Evolutionary conservation across 2,329 filamentous ascomycete genomes (phyloP).

Genomic region (Talaromyces pinophilus): DNA sequence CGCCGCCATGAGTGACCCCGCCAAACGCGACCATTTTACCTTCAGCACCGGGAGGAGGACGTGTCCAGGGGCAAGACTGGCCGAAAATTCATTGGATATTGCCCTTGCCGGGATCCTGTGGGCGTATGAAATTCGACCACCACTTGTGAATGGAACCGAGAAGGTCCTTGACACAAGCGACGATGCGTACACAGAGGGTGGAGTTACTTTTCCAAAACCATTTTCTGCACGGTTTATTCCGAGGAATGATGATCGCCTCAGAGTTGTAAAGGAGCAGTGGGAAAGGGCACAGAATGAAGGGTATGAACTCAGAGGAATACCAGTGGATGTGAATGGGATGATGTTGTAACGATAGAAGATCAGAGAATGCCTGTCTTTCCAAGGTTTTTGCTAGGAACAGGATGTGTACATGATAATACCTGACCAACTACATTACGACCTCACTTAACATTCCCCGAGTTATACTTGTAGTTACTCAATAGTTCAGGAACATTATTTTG

Average conservation of each 20-base stretch:
- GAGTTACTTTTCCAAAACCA: constrained; percentile 37
- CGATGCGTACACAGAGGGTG: constrained; percentile 36
- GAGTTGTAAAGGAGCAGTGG: constrained; percentile 33
- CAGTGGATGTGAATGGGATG: constrained; percentile 35
- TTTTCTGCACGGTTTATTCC: constrained; percentile 33
- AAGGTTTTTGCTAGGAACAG: no score
- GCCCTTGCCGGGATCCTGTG: constrained; percentile 53
- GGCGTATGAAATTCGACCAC: constrained; percentile 47
- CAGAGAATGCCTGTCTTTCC: neutral
- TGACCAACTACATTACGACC: no score
- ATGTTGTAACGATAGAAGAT: neutral
- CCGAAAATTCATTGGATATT: constrained; percentile 53
- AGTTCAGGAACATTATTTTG: no score
- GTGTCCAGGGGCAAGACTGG: constrained; percentile 61
- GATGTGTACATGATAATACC: neutral
- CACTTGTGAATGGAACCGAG: neutral
- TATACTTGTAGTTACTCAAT: no score
- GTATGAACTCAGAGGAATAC: constrained; percentile 35
- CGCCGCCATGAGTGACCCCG: constrained; percentile 29
- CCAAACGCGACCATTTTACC: constrained; percentile 55
- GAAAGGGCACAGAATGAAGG: constrained; percentile 33
- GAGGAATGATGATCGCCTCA: constrained; percentile 29
- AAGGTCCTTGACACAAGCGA: constrained; percentile 26
- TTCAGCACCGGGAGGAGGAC: constrained; percentile 60
- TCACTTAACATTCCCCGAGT: no score